Evolutionary conservation across 208 protist genomes (phyloP).

Genomic region (Strigomonas culicis): DNA sequence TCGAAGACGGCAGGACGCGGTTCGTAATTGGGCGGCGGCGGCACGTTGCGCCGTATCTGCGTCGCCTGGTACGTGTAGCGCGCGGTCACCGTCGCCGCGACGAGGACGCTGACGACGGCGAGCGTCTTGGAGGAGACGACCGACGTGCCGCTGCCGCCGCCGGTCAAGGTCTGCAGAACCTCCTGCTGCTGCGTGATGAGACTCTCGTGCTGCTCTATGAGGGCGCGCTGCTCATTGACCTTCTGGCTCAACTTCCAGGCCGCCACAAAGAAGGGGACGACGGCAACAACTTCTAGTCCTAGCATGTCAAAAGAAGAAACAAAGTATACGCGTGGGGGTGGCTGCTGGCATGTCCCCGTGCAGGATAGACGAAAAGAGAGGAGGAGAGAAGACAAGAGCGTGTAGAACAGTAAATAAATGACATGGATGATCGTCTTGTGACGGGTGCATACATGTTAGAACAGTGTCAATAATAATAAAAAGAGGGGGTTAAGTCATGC

Average conservation of each 20-base stretch:
- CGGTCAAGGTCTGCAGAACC: conserved; percentile 40
- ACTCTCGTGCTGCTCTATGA: conserved; percentile 58
- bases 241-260: conserved; percentile 53
- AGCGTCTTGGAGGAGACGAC: conserved; percentile 12
- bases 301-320: conserved; percentile 18
- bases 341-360: background rate
- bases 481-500: background rate
- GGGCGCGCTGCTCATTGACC: conserved; percentile 42
- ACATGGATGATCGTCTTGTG: too few species aligned
- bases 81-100: conserved; percentile 18
- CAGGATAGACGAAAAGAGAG: background rate
- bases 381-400: background rate
- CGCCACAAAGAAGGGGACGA: conserved; percentile 52
- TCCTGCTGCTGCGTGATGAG: conserved; percentile 59
- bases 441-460: too few species aligned
- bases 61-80: conserved; percentile 24
- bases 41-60: conserved; percentile 2
- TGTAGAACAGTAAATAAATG: background rate
- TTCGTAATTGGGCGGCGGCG: conserved; percentile 45
- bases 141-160: background rate
- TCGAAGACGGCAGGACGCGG: conserved; percentile 43
- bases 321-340: background rate
- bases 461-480: background rate
- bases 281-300: conserved; percentile 29
- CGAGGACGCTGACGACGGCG: conserved; percentile 19